Evolutionary conservation across 1,284 basidiomycete genomes (phyloP), one percentile per base, ranked within the genome.

Genomic region (Ganoderma resinaceum): DNA sequence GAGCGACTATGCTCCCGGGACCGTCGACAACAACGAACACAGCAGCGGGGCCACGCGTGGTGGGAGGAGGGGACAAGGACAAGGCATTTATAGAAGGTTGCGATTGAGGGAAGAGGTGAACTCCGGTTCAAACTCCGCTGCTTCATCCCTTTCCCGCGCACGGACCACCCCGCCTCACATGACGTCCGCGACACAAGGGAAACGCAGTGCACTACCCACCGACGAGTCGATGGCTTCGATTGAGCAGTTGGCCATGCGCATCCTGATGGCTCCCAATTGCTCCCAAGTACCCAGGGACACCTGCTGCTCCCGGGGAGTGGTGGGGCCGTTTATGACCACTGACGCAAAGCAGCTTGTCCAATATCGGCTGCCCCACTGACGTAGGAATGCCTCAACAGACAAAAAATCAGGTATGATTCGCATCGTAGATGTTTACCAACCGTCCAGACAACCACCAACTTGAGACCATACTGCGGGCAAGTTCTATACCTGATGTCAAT

Each of bases 51-150:
- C 75, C 76, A 73, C 77, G 76, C 72, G 76, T 79, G 74, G 76
- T 80, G 80, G 78, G 76, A 77, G 78, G 77, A 74, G 75, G 77
- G 78, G 74, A 75, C 70, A 75, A 76, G 78, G 77, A 72, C 63
- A 66, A 68, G 64, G 79, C 80, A 85, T 86, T 83, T 87, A 86
- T 86, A 86, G 77, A 83, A 81, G 80, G 79, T 83, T 73, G 82
- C 75, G 73, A 80, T 76, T 84, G 77, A 78, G 76, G 76, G 70
- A 74, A 71, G 77, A 78, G 76, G 79, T 80, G 76, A 78, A 81
- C 83, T 84, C 81, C 73, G 79, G 72, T 77, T 77, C 69, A 74
- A 80, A 82, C 82, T 81, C 70, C 73, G 77, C 68, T 70, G 68
- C 60, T 31, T 64, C 59, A 66, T 65, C 43, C 46, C 20, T 58